Evolutionary conservation across 2,329 filamentous ascomycete genomes (phyloP), one percentile per base, ranked within the genome.

Genomic region (Akanthomyces uredinophilus): DNA sequence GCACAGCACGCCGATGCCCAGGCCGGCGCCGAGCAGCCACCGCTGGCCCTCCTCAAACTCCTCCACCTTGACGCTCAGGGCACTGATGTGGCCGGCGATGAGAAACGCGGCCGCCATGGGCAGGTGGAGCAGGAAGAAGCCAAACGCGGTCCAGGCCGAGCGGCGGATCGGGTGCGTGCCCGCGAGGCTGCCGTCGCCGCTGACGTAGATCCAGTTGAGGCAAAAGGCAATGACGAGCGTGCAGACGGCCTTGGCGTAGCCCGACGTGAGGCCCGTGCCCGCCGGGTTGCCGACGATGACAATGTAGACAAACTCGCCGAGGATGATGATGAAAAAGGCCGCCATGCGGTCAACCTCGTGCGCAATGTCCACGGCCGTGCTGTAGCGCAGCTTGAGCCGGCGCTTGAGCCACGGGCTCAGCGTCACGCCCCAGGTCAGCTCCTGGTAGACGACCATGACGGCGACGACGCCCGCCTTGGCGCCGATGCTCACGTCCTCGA

Each of bases 321-420:
- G 74, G n/a, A 79, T 79, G 61, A 81, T 81, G 64, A 82, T 81
- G 68, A 78, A 81, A 64, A 82, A 81, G 16, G 78, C 79, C 0
- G 78, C 78, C 69, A 80, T 78, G 11, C 79, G 76, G 64, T 82
- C 79, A 39, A 81, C 73, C 65, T 81, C 79, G 64, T 81, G 79
- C 13, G 75, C 72, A 57, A 82, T 79, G 61, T 81, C 78, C 4
- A 80, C 78, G 0, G 79, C 79, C 0, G 79, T 80, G 61, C 77
- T 77, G 63, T 79, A 81, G 10, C 72, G 75, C 18, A 78, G 71
- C 39, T 73, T 73, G 24, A 80, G 69, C 39, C 75, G 68, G 29
- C 66, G 69, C 70, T 81, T 81, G 24, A 79, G 76, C 66, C 73
- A 73, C 0, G 79, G 78, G 10, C 74, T 77, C 53, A 79, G 75